Evolutionary conservation across 1,139 yeast species (phyloP).

Genomic region (Yamadazyma triangularis): DNA sequence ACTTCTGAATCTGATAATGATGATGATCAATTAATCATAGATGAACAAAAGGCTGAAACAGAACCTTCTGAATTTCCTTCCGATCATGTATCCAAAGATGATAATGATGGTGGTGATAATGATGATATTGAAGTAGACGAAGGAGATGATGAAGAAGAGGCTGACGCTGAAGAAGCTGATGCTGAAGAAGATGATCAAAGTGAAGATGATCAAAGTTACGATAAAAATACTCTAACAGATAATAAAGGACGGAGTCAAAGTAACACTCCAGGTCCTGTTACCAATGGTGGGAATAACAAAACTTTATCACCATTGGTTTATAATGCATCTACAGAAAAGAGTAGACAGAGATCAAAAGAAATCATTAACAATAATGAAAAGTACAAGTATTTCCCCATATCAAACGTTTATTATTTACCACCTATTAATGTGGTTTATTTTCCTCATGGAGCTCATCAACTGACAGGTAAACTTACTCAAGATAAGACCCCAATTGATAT

Average conservation of each 20-base stretch:
- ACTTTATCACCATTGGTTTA: too few relatives aligned
- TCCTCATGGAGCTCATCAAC: conserved; percentile 56
- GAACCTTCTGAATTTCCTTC: conserved; percentile 1
- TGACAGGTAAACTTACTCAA: conserved; percentile 7
- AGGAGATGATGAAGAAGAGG: conserved; percentile 7
- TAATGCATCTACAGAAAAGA: too few relatives aligned
- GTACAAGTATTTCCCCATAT: conserved; percentile 55
- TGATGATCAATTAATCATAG: conserved; percentile 1
- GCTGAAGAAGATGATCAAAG: conserved; percentile 2
- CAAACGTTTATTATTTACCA: conserved; percentile 52
- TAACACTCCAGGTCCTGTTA: background rate
- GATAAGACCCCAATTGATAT: conserved; percentile 9
- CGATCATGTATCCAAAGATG: conserved; percentile 1
- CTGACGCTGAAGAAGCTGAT: conserved; percentile 2
- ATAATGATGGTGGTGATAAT: conserved; percentile 4
- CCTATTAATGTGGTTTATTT: conserved; percentile 58
- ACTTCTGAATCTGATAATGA: conserved; percentile 7
- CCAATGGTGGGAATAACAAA: conserved; percentile 8
- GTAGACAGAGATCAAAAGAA: conserved; percentile 2
- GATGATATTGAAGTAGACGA: conserved; percentile 8
- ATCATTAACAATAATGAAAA: conserved; percentile 12
- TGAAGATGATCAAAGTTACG: conserved; percentile 3
- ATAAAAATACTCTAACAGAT: conserved; percentile 2
- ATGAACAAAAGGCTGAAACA: conserved; percentile 3
- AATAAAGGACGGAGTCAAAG: conserved; percentile 3